phyloP scores from a whole-genome alignment of 208 protist genomes.

The Trypanosoma avium region DNA sequence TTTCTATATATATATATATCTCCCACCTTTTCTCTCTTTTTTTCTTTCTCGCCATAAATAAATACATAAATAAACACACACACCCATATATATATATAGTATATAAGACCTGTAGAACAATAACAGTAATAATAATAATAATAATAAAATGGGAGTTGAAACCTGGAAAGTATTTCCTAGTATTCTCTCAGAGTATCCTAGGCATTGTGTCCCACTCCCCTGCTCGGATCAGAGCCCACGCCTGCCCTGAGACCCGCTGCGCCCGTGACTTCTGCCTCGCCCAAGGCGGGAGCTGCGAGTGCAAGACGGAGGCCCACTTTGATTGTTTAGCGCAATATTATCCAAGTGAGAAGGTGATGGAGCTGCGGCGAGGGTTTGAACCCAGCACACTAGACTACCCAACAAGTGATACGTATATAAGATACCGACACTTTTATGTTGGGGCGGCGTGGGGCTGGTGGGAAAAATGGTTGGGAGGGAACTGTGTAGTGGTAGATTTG shows the following conservation, averaged over 20 bases:
- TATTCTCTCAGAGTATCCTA: constrained; percentile 78
- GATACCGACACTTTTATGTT: constrained; percentile 83
- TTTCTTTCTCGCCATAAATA: too few relatives aligned
- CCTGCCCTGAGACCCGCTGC: constrained; percentile 81
- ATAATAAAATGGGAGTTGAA: constrained; percentile 70
- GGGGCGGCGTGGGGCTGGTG: constrained; percentile 59
- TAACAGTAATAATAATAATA: background rate
- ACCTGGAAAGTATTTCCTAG: constrained; percentile 81
- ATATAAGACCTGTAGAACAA: too few relatives aligned
- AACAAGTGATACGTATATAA: constrained; percentile 83
- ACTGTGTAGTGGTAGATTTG: constrained; percentile 39
- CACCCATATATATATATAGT: constrained; percentile 12
- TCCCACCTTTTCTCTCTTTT: too few relatives aligned
- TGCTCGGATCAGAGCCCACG: constrained; percentile 79
- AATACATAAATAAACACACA: too few relatives aligned
- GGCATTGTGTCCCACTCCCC: constrained; percentile 71
- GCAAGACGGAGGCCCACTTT: constrained; percentile 93
- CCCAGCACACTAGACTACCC: constrained; percentile 85
- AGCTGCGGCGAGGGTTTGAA: constrained; percentile 82
- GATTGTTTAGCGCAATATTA: constrained; percentile 88
- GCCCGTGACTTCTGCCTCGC: constrained; percentile 84
- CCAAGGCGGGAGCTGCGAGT: constrained; percentile 83
- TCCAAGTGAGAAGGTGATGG: constrained; percentile 74
- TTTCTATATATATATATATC: too few relatives aligned
- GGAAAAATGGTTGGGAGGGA: constrained; percentile 77